Percentiles rank a stretch among this genome's conserved stretches.
phyloP scores from a whole-genome alignment of 768 basidiomycete species.

The Agrocybe praecox region DNA sequence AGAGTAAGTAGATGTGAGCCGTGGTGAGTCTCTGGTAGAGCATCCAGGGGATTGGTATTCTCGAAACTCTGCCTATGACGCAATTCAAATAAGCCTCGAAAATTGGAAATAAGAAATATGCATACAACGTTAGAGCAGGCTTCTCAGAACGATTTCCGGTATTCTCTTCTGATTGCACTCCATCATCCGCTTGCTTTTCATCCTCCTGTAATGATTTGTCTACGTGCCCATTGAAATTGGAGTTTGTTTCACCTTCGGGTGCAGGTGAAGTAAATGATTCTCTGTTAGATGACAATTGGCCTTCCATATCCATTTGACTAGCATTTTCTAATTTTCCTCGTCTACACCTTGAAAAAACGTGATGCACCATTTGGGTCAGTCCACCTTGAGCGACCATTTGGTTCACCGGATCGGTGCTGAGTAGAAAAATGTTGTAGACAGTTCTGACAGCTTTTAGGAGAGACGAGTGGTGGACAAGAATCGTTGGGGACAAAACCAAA shows the following conservation, averaged over 20 bases:
- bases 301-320: conserved; percentile 7
- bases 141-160: background rate
- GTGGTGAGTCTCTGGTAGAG: conserved; percentile 29
- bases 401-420: conserved; percentile 88
- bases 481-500: conserved; percentile 82
- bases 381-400: conserved; percentile 99
- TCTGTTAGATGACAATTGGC: conserved; percentile 15
- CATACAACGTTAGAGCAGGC: conserved; percentile 23
- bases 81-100: conserved; percentile 5
- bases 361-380: conserved; percentile 97
- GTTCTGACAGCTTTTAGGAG: conserved; percentile 95
- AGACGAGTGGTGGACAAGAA: conserved; percentile 93
- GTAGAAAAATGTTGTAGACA: conserved; percentile 96
- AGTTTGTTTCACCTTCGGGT: conserved; percentile 3
- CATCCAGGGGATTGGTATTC: conserved; percentile 35
- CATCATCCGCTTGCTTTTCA: background rate
- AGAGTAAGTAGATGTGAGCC: conserved; percentile 55
- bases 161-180: background rate
- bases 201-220: background rate
- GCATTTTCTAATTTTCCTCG: conserved; percentile 23
- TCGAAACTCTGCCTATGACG: conserved; percentile 35
- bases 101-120: background rate
- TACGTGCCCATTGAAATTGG: background rate
- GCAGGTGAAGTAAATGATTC: conserved; percentile 14
- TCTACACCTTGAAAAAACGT: conserved; percentile 87